Base-by-base conservation (phyloP, 2,329 filamentous ascomycete genomes). In the Alternaria incomplexa region DNA sequence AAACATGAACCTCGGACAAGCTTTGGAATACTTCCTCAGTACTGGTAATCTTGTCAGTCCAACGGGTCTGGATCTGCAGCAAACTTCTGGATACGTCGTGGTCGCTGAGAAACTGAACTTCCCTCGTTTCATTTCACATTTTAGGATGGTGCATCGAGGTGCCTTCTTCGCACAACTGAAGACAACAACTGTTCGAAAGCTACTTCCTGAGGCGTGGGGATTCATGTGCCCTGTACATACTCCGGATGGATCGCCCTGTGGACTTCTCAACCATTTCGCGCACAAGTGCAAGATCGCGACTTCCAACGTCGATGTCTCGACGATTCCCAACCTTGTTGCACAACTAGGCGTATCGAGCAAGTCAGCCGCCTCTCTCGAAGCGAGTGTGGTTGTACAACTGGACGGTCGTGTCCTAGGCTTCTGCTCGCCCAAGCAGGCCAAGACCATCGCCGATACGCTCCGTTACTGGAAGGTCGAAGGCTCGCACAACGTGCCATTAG, bases 141-240 rank as follows among this genome's bases (percentile, higher is more conserved):
- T 99, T 87, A 91, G 96, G 70, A 97, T 97, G 93, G 93, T 99
- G 61, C 96, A 99, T 83, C 90, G 96, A 89, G 96, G 96, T 85
- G 96, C 93, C 78, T 99, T 99, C 87, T 99, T 99, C 80, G 96
- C 96, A 4, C 93, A 98, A 79, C 83, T 99, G 68, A 98, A 97
- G 83, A 99, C 96, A 0, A 99, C 96, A 0, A 96, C 96, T 0
- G 96, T 99, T 54, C 89, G 96, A 83, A 99, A 98, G 81, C 84
- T 99, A 71, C 83, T 98, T 20, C 96, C 96, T 2, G 96, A 99
- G 78, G 97, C 93, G 71, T 99, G 96, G 96, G 96, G 96, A 8
- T 99, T 97, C 83, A 85, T 59, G 70, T 99, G 96, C 76, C 96
- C 96, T 17, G 95, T 98, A 2, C 96, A 99, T 80, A 99, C 96